A percentile compares a stretch with the other conserved stretches of the same genome.
phyloP scores from a whole-genome alignment of 2,329 filamentous ascomycete species.

The Trichoderma cornu-damae region DNA sequence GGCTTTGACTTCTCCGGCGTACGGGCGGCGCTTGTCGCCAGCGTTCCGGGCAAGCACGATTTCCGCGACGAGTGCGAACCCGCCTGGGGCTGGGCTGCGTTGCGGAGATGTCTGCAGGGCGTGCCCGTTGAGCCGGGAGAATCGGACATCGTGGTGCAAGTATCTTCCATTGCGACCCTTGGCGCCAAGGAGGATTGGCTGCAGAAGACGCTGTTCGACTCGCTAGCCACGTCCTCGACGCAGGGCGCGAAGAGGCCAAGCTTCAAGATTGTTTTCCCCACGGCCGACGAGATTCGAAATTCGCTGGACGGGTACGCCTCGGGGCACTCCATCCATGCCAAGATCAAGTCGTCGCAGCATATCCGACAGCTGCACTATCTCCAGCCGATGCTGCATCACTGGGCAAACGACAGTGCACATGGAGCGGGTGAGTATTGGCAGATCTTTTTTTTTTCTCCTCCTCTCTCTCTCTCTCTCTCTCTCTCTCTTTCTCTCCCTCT shows the following conservation, averaged over 20 bases:
- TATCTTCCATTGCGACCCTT: constrained; percentile 79
- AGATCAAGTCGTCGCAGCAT: constrained; percentile 64
- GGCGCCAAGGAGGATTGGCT: constrained; percentile 69
- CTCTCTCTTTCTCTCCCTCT: too few species aligned
- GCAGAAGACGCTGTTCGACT: constrained; percentile 54
- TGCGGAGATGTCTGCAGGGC: constrained; percentile 54
- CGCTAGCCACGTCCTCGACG: constrained; percentile 36
- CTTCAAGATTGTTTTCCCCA: constrained; percentile 76
- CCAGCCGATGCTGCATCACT: constrained; percentile 65
- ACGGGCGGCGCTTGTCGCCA: constrained; percentile 68
- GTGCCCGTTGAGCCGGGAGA: constrained; percentile 43
- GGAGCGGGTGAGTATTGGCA: constrained; percentile 30
- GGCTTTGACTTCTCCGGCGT: constrained; percentile 66
- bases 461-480: neutral
- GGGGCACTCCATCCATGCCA: constrained; percentile 77
- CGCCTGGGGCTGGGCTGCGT: constrained; percentile 70
- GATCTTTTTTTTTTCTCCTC: too few species aligned
- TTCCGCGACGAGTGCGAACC: constrained; percentile 45
- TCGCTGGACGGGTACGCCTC: constrained; percentile 75
- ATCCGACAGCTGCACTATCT: constrained; percentile 69
- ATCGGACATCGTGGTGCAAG: constrained; percentile 54
- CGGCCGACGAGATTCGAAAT: constrained; percentile 67
- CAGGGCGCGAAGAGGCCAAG: constrained; percentile 35
- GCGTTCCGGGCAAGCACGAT: constrained; percentile 65
- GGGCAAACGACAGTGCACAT: constrained; percentile 56